Evolutionary conservation across 2,329 filamentous ascomycete genomes (phyloP).

Genomic region (Lojkania enalia): DNA sequence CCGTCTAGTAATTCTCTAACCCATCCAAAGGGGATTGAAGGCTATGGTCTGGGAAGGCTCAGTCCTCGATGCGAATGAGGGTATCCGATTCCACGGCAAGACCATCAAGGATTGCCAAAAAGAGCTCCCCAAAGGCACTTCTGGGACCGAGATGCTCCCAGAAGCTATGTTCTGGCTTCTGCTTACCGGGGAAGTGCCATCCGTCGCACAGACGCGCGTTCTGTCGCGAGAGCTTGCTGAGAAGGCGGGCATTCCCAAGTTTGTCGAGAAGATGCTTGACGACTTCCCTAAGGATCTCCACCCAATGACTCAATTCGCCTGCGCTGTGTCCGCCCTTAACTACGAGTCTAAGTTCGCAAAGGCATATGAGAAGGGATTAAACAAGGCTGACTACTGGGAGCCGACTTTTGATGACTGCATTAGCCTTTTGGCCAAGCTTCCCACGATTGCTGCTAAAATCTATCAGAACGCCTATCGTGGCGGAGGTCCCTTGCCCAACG

Average conservation of each 20-base stretch:
- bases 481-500: constrained; percentile 72
- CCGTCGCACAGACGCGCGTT: constrained; percentile 75
- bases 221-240: constrained; percentile 87
- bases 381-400: constrained; percentile 99
- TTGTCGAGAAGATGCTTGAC: constrained; percentile 86
- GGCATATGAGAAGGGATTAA: constrained; percentile 85
- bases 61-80: constrained; percentile 93
- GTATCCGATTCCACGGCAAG: constrained; percentile 95
- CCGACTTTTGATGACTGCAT: constrained; percentile 96
- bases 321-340: constrained; percentile 93
- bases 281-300: constrained; percentile 87
- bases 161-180: constrained; percentile 99
- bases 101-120: constrained; percentile 98
- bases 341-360: constrained; percentile 93
- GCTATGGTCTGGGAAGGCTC: constrained; percentile 99
- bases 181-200: constrained; percentile 88
- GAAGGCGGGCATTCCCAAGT: constrained; percentile 78
- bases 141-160: constrained; percentile 94
- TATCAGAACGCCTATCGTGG: constrained; percentile 86
- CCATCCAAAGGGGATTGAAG: constrained; percentile 70
- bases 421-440: constrained; percentile 90
- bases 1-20: constrained; percentile 15
- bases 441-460: constrained; percentile 94
- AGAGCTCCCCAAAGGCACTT: constrained; percentile 87
- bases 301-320: constrained; percentile 97